Evolutionary conservation across 164 flowering plant species (phyloP), one percentile per base, ranked within the genome.

Genomic region (Berberis vulgaris): DNA sequence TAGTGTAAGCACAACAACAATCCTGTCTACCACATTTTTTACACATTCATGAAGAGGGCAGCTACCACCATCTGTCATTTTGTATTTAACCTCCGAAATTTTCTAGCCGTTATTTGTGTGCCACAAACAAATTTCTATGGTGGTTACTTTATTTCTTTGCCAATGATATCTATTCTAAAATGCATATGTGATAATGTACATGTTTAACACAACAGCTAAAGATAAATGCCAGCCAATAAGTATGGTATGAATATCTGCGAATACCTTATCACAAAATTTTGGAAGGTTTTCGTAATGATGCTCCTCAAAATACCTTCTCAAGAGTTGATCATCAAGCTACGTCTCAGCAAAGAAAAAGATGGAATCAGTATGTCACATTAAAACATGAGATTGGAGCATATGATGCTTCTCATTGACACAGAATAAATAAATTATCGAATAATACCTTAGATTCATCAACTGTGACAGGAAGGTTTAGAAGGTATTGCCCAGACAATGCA

Each of bases 401-500:
- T 58, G 60, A 69, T 12, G 45, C 5, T 49, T 57, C 54, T 0
- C 45, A 52, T 6, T 7, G 54, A 52, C 2, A 7, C 10, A 4
- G 2, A 7, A 11, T 1, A 7, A 56, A 11, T 8, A 53, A 43
- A 12, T 13, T 44, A 53, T 40, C 2, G 46, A 5, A 40, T 38
- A 47, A 72, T 57, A 89, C 99, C 97, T 91, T 95, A 6, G 91
- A 78, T 67, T 87, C 92, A 77, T 95, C 89, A 42, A 91, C 97
- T 9, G 72, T 66, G 64, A 95, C 91, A 4, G 97, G 99, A 79
- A 95, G 96, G 82, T 95, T 86, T 50, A 91, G 69, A 59, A 85
- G 99, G 76, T 95, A 95, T 67, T 95, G 97, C 57, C 92, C 99
- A 5, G 88, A 79, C 53, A 60, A 86, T 68, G 99, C 99, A 77